These are phyloP conservation scores for Ananas comosus DNA, from an alignment of 176 grass and related monocot genomes.

Conservation along the genomic window DNA sequence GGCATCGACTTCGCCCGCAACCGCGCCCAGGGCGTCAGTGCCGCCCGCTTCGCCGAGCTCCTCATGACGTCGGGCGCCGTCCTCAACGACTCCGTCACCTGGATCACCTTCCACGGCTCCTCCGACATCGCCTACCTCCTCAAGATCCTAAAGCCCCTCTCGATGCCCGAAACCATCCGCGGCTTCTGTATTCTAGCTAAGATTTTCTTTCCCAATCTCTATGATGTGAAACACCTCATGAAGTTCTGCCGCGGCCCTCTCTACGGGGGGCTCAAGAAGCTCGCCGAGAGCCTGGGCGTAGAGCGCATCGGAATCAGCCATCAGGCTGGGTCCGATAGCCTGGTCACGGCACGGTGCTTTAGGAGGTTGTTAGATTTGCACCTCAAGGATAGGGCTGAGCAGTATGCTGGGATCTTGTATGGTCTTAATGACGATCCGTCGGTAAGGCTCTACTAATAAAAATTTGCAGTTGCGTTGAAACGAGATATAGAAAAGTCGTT, in stretches of 20 bases:
- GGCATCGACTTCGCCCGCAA: slow-evolving; percentile 51
- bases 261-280: slow-evolving; percentile 60
- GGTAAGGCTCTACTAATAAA: too few species aligned
- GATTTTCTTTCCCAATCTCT: slow-evolving; percentile 58
- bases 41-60: slow-evolving; percentile 50
- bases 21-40: slow-evolving; percentile 24
- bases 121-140: slow-evolving; percentile 63
- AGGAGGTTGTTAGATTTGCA: slow-evolving; percentile 43
- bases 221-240: slow-evolving; percentile 63
- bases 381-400: slow-evolving; percentile 28
- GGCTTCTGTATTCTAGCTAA: slow-evolving; percentile 46
- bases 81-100: slow-evolving; percentile 32
- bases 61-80: slow-evolving; percentile 56
- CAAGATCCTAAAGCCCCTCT: slow-evolving; percentile 31
- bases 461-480: too few species aligned
- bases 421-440: slow-evolving; percentile 31
- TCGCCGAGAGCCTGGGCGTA: slow-evolving; percentile 35
- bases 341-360: slow-evolving; percentile 37
- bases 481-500: too few species aligned
- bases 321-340: slow-evolving; percentile 63
- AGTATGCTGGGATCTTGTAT: slow-evolving; percentile 64
- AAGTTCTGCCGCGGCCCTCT: slow-evolving; percentile 42
- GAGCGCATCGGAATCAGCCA: slow-evolving; percentile 51
- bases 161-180: slow-evolving; percentile 37
- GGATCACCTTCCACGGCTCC: slow-evolving; percentile 62